These are phyloP conservation scores for Hymenotorrendiella dingleyae DNA, from an alignment of 2,329 filamentous ascomycete species.

Conservation along the genomic window DNA sequence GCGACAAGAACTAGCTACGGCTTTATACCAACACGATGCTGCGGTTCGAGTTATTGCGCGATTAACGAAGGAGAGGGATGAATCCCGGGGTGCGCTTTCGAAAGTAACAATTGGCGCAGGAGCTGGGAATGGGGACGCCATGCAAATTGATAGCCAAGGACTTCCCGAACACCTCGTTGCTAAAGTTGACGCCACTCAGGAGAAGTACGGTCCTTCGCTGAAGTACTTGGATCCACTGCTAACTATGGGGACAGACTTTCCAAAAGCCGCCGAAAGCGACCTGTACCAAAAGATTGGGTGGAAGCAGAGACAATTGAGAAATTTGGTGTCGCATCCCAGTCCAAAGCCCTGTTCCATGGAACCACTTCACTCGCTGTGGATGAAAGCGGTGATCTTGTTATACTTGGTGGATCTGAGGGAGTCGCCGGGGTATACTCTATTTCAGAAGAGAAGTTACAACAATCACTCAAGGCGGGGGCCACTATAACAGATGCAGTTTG, in stretches of 20 bases:
- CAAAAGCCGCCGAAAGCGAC: slow-evolving; percentile 82
- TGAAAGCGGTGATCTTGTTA: slow-evolving; percentile 50
- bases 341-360: slow-evolving; percentile 54
- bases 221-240: slow-evolving; percentile 7
- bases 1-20: slow-evolving; percentile 85
- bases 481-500: slow-evolving; percentile 52
- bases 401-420: slow-evolving; percentile 59
- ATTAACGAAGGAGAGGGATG: slow-evolving; percentile 84
- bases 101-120: slow-evolving; percentile 69
- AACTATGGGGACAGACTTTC: slow-evolving; percentile 57
- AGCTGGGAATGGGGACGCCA: slow-evolving; percentile 65
- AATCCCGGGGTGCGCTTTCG: slow-evolving; percentile 82
- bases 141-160: slow-evolving; percentile 82
- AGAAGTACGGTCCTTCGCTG: slow-evolving; percentile 53
- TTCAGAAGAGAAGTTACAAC: slow-evolving; percentile 63
- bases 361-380: slow-evolving; percentile 52
- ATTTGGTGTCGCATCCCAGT: slow-evolving; percentile 48
- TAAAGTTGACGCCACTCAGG: slow-evolving; percentile 74
- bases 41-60: slow-evolving; percentile 93
- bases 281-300: slow-evolving; percentile 79
- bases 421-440: slow-evolving; percentile 72
- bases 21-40: slow-evolving; percentile 94
- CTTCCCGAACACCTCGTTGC: slow-evolving; percentile 66
- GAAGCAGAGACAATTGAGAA: slow-evolving; percentile 63
- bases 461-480: slow-evolving; percentile 33